A percentile compares a stretch with the other conserved stretches of the same genome.
Conservation (phyloP, 129 eudicot species). For the Apium graveolens region DNA sequence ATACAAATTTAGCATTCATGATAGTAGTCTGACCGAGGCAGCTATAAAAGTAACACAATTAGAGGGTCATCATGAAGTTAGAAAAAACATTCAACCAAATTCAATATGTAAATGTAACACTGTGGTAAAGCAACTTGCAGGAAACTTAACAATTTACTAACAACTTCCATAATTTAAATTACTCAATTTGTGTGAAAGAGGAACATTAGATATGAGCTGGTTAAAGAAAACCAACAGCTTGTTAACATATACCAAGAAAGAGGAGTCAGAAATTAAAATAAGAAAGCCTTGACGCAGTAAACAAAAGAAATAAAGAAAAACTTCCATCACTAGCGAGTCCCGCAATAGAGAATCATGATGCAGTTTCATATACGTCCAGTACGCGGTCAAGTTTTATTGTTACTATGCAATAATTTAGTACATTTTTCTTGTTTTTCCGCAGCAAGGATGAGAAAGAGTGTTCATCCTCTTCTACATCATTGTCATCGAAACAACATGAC, state of each 20-base stretch:
- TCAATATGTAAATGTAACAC: not conserved
- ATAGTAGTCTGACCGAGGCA: not conserved
- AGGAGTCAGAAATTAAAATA: slow-evolving; percentile 8
- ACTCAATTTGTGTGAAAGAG: no score
- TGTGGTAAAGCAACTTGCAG: not conserved
- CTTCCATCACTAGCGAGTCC: not conserved
- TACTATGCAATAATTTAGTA: slow-evolving; percentile 47
- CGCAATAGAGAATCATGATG: slow-evolving; percentile 41
- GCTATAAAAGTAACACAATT: not conserved
- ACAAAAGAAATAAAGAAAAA: slow-evolving; percentile 16
- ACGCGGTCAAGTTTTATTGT: slow-evolving; percentile 33
- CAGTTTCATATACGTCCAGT: slow-evolving; percentile 25
- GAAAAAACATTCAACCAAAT: not conserved
- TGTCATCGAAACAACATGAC: slow-evolving; percentile 9
- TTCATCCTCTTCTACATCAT: slow-evolving; percentile 17
- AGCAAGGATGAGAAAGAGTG: slow-evolving; percentile 24
- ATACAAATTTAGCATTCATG: not conserved
- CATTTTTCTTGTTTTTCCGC: slow-evolving; percentile 34
- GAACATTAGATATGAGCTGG: no score
- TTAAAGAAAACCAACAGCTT: no score
- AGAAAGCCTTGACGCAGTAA: slow-evolving; percentile 21
- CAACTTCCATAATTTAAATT: no score
- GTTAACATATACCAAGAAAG: no score
- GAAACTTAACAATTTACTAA: no score
- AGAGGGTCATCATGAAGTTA: not conserved